These are phyloP conservation scores for Colletotrichum karsti DNA, from an alignment of 2,329 filamentous ascomycete species.

Conservation along the genomic window DNA sequence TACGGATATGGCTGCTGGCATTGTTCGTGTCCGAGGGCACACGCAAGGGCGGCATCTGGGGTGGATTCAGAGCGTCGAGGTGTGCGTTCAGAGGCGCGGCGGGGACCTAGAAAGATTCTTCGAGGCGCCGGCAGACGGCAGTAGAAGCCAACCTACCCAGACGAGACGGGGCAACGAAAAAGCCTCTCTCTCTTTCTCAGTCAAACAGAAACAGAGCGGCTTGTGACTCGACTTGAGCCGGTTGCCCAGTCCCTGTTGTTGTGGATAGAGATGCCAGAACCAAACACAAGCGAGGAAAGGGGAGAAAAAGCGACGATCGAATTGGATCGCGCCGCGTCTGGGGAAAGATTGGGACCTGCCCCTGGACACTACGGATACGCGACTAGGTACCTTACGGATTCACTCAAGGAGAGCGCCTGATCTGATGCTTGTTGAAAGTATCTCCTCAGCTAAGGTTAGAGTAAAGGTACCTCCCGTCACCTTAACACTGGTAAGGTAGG, in stretches of 20 bases:
- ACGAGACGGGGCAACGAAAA: not conserved
- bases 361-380: no score
- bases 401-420: not conserved
- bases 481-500: not conserved
- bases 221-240: constrained; percentile 6
- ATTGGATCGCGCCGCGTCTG: constrained; percentile 27
- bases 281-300: constrained; percentile 23
- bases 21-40: constrained; percentile 13
- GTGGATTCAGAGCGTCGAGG: not conserved
- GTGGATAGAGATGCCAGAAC: constrained; percentile 2
- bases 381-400: no score
- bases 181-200: not conserved
- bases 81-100: constrained; percentile 1
- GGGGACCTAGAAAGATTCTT: constrained; percentile 2
- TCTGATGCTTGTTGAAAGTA: not conserved
- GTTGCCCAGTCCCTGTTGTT: constrained; percentile 19
- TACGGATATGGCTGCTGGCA: not conserved
- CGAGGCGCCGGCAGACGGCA: not conserved
- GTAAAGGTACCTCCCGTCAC: not conserved
- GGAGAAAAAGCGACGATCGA: constrained; percentile 20
- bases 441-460: not conserved
- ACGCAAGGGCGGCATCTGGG: constrained; percentile 5
- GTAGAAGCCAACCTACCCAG: not conserved
- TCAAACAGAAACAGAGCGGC: not conserved
- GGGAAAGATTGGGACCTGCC: constrained; percentile 25